Evolutionary conservation across 2,329 filamentous ascomycete genomes (phyloP).

Genomic region (Phyllosticta capitalensis): DNA sequence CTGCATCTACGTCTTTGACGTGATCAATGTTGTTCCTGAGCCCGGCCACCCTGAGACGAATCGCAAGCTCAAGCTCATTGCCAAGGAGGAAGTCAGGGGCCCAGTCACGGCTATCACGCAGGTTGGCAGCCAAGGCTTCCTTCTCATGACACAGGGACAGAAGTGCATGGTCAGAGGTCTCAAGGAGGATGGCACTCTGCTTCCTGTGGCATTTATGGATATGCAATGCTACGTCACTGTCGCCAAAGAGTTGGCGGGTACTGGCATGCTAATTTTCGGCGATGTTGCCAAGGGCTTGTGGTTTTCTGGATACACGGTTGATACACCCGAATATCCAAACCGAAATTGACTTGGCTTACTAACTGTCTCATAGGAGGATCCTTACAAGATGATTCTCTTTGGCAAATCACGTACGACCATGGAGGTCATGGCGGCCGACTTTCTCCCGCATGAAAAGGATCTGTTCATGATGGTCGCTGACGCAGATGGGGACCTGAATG

Average conservation of each 20-base stretch:
- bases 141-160: slow-evolving; percentile 86
- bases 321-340: slow-evolving; percentile 13
- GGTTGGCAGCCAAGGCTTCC: slow-evolving; percentile 77
- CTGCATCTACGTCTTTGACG: slow-evolving; percentile 79
- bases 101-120: slow-evolving; percentile 80
- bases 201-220: slow-evolving; percentile 95
- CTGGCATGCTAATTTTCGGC: slow-evolving; percentile 76
- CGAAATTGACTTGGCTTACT: background rate
- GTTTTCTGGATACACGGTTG: slow-evolving; percentile 82
- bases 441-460: slow-evolving; percentile 75
- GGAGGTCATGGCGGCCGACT: slow-evolving; percentile 73
- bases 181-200: slow-evolving; percentile 85
- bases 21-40: slow-evolving; percentile 85
- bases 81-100: slow-evolving; percentile 84
- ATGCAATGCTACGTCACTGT: slow-evolving; percentile 89
- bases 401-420: slow-evolving; percentile 74
- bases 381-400: slow-evolving; percentile 88
- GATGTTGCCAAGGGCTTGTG: slow-evolving; percentile 91
- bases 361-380: slow-evolving; percentile 57
- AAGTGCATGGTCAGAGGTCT: slow-evolving; percentile 95
- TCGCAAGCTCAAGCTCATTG: slow-evolving; percentile 73
- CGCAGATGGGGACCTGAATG: slow-evolving; percentile 74
- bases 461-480: slow-evolving; percentile 78
- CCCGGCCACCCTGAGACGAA: slow-evolving; percentile 78
- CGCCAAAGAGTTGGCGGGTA: slow-evolving; percentile 73